phyloP scores from a whole-genome alignment of 768 basidiomycete genomes.

The Russula lepida region DNA sequence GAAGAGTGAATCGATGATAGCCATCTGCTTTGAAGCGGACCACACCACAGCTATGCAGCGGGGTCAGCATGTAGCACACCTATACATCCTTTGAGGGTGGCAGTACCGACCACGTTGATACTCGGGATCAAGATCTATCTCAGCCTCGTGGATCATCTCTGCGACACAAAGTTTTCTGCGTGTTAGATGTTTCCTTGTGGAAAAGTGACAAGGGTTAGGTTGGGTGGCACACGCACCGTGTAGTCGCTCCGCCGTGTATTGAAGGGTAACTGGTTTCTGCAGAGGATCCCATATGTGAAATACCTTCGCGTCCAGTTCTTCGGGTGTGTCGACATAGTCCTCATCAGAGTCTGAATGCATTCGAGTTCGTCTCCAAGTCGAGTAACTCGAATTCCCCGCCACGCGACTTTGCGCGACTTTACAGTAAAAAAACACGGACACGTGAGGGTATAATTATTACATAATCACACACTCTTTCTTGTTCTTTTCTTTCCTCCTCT shows the following conservation, averaged over 20 bases:
- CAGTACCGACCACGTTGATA: constrained; percentile 57
- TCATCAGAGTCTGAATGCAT: constrained; percentile 9
- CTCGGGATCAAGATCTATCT: constrained; percentile 59
- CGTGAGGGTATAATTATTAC: constrained; percentile 7
- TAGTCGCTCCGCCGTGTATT: constrained; percentile 22
- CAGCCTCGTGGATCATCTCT: constrained; percentile 62
- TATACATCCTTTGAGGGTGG: too few relatives aligned
- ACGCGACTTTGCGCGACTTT: too few relatives aligned
- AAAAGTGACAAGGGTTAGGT: too few relatives aligned
- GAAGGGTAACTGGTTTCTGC: constrained; percentile 15
- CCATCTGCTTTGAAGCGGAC: constrained; percentile 65
- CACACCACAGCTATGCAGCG: constrained; percentile 72
- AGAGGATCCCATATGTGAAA: constrained; percentile 24
- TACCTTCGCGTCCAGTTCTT: constrained; percentile 5
- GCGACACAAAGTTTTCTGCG: neutral
- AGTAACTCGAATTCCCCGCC: neutral
- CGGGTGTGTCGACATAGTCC: constrained; percentile 12
- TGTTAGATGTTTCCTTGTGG: neutral
- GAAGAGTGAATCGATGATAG: constrained; percentile 67
- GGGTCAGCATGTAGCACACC: too few relatives aligned
- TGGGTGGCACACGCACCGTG: constrained; percentile 23
- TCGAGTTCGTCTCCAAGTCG: neutral
- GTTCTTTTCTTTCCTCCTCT: neutral
- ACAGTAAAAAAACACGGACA: neutral
- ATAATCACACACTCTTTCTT: constrained; percentile 17